phyloP scores from a whole-genome alignment of 176 grass and related monocot genomes.

The Cenchrus americanus region DNA sequence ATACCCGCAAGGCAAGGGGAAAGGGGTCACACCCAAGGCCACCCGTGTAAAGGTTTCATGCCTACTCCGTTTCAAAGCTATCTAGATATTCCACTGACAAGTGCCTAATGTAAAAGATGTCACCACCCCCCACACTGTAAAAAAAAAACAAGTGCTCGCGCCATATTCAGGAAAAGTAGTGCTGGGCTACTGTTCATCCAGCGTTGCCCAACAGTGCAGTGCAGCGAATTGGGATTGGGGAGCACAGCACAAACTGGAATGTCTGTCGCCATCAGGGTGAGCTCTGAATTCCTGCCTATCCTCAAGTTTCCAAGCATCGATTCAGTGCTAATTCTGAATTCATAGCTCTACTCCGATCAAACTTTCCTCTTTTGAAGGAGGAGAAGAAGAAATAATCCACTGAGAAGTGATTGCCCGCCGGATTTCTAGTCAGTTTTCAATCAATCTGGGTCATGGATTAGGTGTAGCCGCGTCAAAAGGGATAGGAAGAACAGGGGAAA shows the following conservation, averaged over 20 bases:
- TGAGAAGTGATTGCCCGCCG: conserved; percentile 3
- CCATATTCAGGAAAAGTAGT: conserved; percentile 38
- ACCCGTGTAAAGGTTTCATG: conserved; percentile 43
- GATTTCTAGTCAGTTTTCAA: conserved; percentile 41
- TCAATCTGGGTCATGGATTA: conserved; percentile 27
- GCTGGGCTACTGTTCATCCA: conserved; percentile 34
- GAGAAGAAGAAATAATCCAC: neutral
- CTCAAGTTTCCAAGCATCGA: conserved; percentile 37
- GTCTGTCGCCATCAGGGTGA: conserved; percentile 32
- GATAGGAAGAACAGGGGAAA: neutral
- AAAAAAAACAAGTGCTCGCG: conserved; percentile 31
- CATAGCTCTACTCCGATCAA: neutral
- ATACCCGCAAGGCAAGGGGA: conserved; percentile 8
- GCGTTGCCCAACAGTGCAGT: conserved; percentile 36
- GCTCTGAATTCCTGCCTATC: conserved; percentile 48
- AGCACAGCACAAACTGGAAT: conserved; percentile 20
- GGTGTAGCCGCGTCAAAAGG: conserved; percentile 11
- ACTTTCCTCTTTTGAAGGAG: neutral
- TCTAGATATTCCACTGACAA: conserved; percentile 49
- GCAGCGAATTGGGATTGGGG: conserved; percentile 13
- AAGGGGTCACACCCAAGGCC: conserved; percentile 39
- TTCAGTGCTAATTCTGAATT: conserved; percentile 26
- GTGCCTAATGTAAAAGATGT: conserved; percentile 41
- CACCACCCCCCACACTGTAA: conserved; percentile 45
- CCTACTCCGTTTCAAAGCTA: conserved; percentile 48